phyloP scores from a whole-genome alignment of 805 yeast species.

The Myxozyma lipomycoides region DNA sequence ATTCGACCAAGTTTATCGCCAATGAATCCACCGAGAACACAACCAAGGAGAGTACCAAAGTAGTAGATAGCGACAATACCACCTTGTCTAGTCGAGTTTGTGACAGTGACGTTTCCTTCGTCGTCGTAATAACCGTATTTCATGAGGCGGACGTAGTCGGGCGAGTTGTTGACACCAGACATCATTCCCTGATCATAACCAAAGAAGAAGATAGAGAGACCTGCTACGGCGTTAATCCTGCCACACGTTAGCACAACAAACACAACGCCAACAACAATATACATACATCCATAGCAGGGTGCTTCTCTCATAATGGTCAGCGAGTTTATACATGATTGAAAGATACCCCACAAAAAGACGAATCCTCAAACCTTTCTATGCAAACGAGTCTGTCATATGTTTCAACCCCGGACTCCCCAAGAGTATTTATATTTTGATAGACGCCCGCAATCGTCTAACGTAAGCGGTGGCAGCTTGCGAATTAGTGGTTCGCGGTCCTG shows the following conservation, averaged over 20 bases:
- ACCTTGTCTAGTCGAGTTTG: conserved; percentile 33
- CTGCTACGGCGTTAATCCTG: conserved; percentile 28
- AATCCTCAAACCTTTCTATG: too few relatives aligned
- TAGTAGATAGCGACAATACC: conserved; percentile 39
- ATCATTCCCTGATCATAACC: conserved; percentile 47
- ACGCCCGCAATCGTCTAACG: too few relatives aligned
- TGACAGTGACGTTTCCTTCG: conserved; percentile 24
- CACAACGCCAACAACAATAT: neutral
- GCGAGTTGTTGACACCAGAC: conserved; percentile 39
- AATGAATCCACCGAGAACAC: conserved; percentile 30
- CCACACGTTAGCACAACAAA: neutral
- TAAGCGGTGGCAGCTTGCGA: too few relatives aligned
- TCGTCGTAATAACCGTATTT: conserved; percentile 8
- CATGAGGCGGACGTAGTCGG: conserved; percentile 32
- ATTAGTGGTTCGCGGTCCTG: too few relatives aligned
- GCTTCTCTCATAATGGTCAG: conserved; percentile 12
- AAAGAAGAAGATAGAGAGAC: conserved; percentile 38
- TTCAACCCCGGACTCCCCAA: too few relatives aligned
- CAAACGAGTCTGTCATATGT: too few relatives aligned
- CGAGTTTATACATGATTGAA: conserved; percentile 4
- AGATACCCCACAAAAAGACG: too few relatives aligned
- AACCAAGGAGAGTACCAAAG: conserved; percentile 34
- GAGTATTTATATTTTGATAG: too few relatives aligned
- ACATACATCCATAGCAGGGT: conserved; percentile 14
- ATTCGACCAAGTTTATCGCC: conserved; percentile 62